phyloP scores from a whole-genome alignment of 139 green algal species.

The Parachlorella kessleri region DNA sequence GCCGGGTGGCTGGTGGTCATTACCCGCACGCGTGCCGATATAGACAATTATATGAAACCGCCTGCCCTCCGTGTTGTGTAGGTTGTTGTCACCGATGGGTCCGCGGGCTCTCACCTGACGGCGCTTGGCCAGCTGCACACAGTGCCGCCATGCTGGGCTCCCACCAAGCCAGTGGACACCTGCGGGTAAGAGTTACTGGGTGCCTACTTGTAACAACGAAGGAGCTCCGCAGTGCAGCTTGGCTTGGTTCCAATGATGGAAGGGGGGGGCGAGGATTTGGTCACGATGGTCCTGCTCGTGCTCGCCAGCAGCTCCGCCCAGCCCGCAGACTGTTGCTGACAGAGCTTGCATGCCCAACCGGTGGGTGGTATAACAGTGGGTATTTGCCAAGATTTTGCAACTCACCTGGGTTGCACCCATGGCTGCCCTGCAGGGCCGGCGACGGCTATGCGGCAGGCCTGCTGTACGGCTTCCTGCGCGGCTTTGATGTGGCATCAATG shows the following conservation, averaged over 20 bases:
- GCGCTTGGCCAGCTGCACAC: constrained; percentile 59
- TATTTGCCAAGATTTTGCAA: too few relatives aligned
- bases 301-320: background rate
- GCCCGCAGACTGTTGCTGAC: too few relatives aligned
- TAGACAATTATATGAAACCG: too few relatives aligned
- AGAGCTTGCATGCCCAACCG: too few relatives aligned
- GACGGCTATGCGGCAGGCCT: constrained; percentile 83
- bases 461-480: constrained; percentile 62
- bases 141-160: constrained; percentile 70
- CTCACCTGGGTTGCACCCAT: too few relatives aligned
- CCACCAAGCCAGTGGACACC: constrained; percentile 81
- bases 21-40: too few relatives aligned
- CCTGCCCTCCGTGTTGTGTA: too few relatives aligned
- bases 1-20: too few relatives aligned
- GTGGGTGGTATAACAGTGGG: too few relatives aligned
- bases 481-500: constrained; percentile 59
- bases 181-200: too few relatives aligned
- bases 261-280: background rate
- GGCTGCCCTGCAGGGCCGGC: too few relatives aligned
- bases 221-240: constrained; percentile 24
- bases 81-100: constrained; percentile 93
- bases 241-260: background rate
- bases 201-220: too few relatives aligned
- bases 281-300: background rate
- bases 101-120: constrained; percentile 55